phyloP scores from a whole-genome alignment of 2,329 filamentous ascomycete genomes.

The Decorospora gaudefroyi region DNA sequence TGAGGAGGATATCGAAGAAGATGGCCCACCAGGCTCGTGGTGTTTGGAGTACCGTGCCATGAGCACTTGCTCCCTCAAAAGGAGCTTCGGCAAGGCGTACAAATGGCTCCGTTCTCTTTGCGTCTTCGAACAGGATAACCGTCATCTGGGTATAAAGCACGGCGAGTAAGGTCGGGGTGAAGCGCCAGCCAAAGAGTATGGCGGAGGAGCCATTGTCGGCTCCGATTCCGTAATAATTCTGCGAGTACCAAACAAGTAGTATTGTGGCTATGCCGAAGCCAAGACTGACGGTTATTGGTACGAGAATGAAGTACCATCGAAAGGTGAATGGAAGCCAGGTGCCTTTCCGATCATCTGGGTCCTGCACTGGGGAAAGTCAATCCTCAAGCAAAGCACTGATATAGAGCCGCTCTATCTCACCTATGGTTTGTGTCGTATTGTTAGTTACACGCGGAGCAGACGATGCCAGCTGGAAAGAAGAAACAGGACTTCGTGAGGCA shows the following conservation, averaged over 20 bases:
- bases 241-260: constrained; percentile 17
- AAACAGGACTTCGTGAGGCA: no score
- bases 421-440: no score
- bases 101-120: constrained; percentile 29
- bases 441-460: no score
- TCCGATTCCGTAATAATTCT: constrained; percentile 18
- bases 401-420: no score
- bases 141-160: constrained; percentile 27
- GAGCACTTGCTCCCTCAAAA: constrained; percentile 13
- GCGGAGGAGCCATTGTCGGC: constrained; percentile 39
- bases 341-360: no score
- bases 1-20: constrained; percentile 12
- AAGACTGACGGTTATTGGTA: constrained; percentile 5
- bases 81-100: constrained; percentile 19
- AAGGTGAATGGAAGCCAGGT: constrained; percentile 24
- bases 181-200: constrained; percentile 35
- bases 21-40: constrained; percentile 21
- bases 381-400: no score
- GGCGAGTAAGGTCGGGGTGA: constrained; percentile 28
- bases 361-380: no score
- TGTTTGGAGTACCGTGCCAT: constrained; percentile 19
- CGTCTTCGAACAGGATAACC: constrained; percentile 27
- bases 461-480: no score
- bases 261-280: constrained; percentile 8
- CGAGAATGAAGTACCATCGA: constrained; percentile 18